Base-by-base conservation (phyloP, 345 rosid species). In the Populus davidiana region DNA sequence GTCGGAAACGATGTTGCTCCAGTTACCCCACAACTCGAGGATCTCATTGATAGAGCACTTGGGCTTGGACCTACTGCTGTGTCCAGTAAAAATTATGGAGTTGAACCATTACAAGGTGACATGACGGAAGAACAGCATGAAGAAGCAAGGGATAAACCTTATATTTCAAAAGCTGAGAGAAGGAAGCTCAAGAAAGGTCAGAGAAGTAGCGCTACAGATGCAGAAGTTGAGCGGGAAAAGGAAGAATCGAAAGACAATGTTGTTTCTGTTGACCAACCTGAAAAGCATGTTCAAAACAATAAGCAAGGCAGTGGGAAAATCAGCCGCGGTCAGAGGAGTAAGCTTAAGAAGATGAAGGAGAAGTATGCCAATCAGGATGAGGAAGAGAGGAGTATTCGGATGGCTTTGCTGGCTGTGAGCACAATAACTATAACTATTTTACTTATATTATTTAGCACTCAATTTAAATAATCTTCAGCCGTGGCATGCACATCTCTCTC, bases 321-420 rank as follows among this genome's bases (percentile, higher is more conserved):
- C 71, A 88, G 84, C 79, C 98, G 99, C 80, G 97, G 99, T 76
- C 96, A 92, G 86, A 91, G 75, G 80, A 86, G 97, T 50, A 96
- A 93, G 81, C 92, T 91, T 62, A 96, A 93, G 90, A 96, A 94
- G 89, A 96, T 94, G 87, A 94, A 96, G 91, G 98, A 93, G 87
- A 96, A 94, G 84, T 96, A 94, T 82, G 97, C 93, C 33, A 85
- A 92, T 85, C 99, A 96, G 84, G 99, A 96, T 54, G 99, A 96
- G 86, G 98, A 96, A 87, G 97, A 91, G 84, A 88, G 95, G 82
- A 74, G 81, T 72, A 91, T 90, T 70, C 86, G 95, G 72, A 92
- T 96, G 94, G 93, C 94, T 33, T 86, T 96, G 82, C 83, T 96
- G 80, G 95, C 93, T 70, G 99, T 92, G 87, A 90, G 98, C 90